phyloP scores from a whole-genome alignment of 1,284 basidiomycete genomes.

The Ceratobasidium sp. region DNA sequence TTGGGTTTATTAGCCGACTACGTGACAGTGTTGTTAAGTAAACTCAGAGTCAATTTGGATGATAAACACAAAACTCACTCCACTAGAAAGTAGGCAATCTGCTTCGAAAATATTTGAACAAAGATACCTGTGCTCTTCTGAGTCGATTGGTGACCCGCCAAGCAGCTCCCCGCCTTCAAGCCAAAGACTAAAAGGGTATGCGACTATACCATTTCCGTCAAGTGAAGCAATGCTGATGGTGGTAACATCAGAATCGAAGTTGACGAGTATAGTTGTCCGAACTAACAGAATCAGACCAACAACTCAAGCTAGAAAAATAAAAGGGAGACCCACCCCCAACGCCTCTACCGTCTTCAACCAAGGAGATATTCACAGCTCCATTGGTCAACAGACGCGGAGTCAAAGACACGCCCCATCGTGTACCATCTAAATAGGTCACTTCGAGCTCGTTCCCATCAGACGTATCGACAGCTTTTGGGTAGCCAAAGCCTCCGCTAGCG shows the following conservation, averaged over 20 bases:
- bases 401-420: too few relatives aligned
- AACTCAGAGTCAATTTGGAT: too few relatives aligned
- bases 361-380: too few relatives aligned
- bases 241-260: neutral
- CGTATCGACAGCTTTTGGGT: too few relatives aligned
- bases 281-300: too few relatives aligned
- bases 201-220: neutral
- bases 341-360: too few relatives aligned
- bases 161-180: neutral
- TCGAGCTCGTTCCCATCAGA: too few relatives aligned
- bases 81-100: neutral
- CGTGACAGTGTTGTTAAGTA: neutral
- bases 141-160: neutral
- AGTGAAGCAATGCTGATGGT: neutral
- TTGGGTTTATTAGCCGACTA: neutral
- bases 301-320: too few relatives aligned
- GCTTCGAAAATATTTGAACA: neutral
- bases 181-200: constrained; percentile 14
- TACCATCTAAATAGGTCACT: too few relatives aligned
- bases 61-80: neutral
- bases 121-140: neutral
- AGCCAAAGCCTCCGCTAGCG: too few relatives aligned
- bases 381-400: too few relatives aligned
- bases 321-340: too few relatives aligned
- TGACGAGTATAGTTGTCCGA: neutral